Evolutionary conservation across 2,329 filamentous ascomycete species (phyloP), one percentile per base, ranked within the genome.

Genomic region (Aspergillus sp.): DNA sequence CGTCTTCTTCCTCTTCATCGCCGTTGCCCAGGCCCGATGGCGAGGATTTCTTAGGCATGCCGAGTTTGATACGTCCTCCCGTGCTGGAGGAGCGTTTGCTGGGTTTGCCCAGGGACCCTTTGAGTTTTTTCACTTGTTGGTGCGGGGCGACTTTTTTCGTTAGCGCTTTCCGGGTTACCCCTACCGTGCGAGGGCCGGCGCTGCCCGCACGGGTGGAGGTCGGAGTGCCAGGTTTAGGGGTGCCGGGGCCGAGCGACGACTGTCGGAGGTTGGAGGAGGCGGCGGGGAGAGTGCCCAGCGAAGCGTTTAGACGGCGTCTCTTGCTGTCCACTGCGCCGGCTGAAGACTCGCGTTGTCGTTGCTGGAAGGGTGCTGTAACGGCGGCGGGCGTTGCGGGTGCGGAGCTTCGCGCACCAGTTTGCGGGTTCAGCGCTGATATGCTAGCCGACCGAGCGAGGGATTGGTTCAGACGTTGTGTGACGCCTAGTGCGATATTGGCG

Each of bases 181-280:
- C 56, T 53, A 62, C 58, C 50, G 65, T 50, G 34, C 71, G 71
- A 7, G 80, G 80, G 8, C 79, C 78, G 3, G 73, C 76, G 51
- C 79, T 82, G 39, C 79, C 78, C 2, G 78, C 77, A n/a, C 80
- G 78, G 35, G 63, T 59, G 63, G 76, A 61, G 1, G 57, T 63
- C 4, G 72, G 71, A 0, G 80, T 82, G 3, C 74, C 73, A 0
- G 76, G 71, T 57, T 82, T 82, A 4, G 80, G 80, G 1, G 80
- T 83, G n/a, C 78, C 79, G 12, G 79, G 80, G 0, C 80, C 80
- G 8, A 80, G 66, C 0, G 80, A 83, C 0, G 77, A 76, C 60
- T 83, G 80, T 5, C 80, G 75, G 3, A 83, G 70, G 47, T 69
- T 72, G 12, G 77, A 80, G 0, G 76, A 74, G 2, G 75, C 70